Percentiles rank a stretch among this genome's conserved stretches.
Conservation (phyloP, 2,329 filamentous ascomycete species). For the Huntiella decipiens region DNA sequence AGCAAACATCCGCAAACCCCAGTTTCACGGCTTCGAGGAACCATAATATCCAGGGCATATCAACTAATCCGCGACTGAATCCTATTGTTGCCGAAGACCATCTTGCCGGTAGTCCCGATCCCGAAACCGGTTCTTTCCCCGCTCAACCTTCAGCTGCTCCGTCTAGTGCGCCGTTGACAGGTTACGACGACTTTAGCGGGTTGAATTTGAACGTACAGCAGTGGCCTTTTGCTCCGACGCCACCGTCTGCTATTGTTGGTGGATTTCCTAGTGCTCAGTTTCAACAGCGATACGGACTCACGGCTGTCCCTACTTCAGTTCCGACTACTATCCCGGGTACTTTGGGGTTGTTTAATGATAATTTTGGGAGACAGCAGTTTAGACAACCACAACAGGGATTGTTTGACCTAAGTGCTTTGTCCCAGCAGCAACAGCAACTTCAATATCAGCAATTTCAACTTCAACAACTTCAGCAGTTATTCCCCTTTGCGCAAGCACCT, state of each 20-base stretch:
- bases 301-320: slow-evolving; percentile 1
- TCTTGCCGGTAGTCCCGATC: neutral
- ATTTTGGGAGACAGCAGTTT: no score
- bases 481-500: slow-evolving; percentile 5
- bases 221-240: slow-evolving; percentile 5
- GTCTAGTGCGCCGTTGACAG: neutral
- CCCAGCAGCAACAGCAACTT: slow-evolving; percentile 6
- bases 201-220: slow-evolving; percentile 6
- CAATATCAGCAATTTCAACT: slow-evolving; percentile 8
- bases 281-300: neutral
- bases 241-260: slow-evolving; percentile 2
- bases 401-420: slow-evolving; percentile 7
- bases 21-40: slow-evolving; percentile 1
- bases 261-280: neutral
- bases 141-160: neutral
- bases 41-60: neutral
- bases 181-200: slow-evolving; percentile 3
- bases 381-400: slow-evolving; percentile 1
- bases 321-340: slow-evolving; percentile 3
- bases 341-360: neutral
- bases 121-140: neutral
- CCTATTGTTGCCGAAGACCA: neutral
- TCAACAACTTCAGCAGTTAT: slow-evolving; percentile 8
- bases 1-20: neutral
- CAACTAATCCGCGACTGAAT: no score